Conservation (phyloP, 2,329 filamentous ascomycete genomes). For the Scolecobasidium constrictum region DNA sequence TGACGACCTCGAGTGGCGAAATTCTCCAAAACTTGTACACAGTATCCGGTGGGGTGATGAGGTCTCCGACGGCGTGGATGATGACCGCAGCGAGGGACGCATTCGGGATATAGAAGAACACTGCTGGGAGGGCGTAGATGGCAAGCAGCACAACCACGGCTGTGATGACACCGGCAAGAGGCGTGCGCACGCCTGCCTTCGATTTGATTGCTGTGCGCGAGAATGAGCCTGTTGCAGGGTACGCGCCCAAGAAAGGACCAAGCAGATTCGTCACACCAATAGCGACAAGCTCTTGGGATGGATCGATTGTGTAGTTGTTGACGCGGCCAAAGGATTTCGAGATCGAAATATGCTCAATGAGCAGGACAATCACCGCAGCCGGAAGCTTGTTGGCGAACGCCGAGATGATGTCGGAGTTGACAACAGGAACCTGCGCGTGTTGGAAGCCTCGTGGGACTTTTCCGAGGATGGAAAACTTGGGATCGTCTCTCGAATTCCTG, state of each 20-base stretch:
- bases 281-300: conserved; percentile 90
- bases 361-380: conserved; percentile 79
- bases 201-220: conserved; percentile 94
- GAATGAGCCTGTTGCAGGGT: conserved; percentile 90
- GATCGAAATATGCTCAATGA: conserved; percentile 95
- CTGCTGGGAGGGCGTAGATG: conserved; percentile 74
- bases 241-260: conserved; percentile 82
- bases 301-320: conserved; percentile 93
- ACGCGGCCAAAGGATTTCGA: conserved; percentile 92
- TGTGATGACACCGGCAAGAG: conserved; percentile 81
- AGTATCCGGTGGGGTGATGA: conserved; percentile 83
- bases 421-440: conserved; percentile 59
- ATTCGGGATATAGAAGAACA: conserved; percentile 90
- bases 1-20: conserved; percentile 77
- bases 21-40: conserved; percentile 94
- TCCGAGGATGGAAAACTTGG: conserved; percentile 64
- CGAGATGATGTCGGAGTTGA: conserved; percentile 56
- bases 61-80: conserved; percentile 87
- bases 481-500: conserved; percentile 46
- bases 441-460: conserved; percentile 78
- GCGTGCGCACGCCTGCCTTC: conserved; percentile 88
- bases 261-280: conserved; percentile 86
- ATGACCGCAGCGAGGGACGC: conserved; percentile 78
- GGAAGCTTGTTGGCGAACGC: conserved; percentile 65
- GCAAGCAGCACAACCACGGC: conserved; percentile 77